A percentile compares a stretch with the other conserved stretches of the same genome.
These are phyloP conservation scores for Endothia cerciana DNA, from an alignment of 2,329 filamentous ascomycete genomes.

Conservation along the genomic window DNA sequence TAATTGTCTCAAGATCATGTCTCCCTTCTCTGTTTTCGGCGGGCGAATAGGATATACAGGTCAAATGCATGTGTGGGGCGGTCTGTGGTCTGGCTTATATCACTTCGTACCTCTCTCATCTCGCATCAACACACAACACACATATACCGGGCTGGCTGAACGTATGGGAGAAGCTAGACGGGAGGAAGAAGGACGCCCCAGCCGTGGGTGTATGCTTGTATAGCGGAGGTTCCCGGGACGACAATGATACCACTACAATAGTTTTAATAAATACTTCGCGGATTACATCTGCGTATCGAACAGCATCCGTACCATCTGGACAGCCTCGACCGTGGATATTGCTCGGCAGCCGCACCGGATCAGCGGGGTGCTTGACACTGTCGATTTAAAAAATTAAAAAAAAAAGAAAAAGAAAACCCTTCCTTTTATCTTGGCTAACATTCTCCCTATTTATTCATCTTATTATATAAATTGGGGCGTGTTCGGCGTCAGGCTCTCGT, in stretches of 20 bases:
- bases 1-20: conserved; percentile 13
- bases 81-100: not conserved
- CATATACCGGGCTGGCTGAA: not conserved
- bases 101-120: not conserved
- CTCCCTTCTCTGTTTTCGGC: not conserved
- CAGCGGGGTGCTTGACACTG: not conserved
- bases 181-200: not conserved
- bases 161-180: not conserved
- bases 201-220: not conserved
- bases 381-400: not conserved
- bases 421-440: not conserved
- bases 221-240: not conserved
- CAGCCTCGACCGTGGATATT: not conserved
- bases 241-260: conserved; percentile 11
- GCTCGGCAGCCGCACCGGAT: not conserved
- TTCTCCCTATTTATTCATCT: not conserved
- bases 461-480: not conserved
- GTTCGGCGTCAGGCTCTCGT: not conserved
- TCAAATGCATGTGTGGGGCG: not conserved
- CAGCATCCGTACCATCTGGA: not conserved
- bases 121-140: not conserved
- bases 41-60: not conserved
- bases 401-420: not conserved
- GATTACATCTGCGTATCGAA: not conserved
- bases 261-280: conserved; percentile 7